Conservation (phyloP, 768 basidiomycete genomes). For the Leccinum olivaceopallidum region DNA sequence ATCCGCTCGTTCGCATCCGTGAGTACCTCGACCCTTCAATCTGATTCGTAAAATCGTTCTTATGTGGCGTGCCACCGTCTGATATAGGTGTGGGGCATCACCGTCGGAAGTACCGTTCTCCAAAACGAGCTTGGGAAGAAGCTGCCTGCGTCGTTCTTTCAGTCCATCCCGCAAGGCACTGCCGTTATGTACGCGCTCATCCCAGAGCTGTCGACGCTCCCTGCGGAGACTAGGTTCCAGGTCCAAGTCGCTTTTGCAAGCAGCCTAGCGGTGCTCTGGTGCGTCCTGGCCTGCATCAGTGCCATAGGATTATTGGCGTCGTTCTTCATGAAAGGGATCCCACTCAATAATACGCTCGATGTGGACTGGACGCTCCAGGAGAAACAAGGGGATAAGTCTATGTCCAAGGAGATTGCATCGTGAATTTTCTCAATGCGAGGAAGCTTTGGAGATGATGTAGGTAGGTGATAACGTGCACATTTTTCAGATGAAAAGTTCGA, state of each 20-base stretch:
- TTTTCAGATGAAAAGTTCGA: too few relatives aligned
- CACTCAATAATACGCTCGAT: slow-evolving; percentile 7
- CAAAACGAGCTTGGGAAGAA: slow-evolving; percentile 46
- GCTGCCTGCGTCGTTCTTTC: slow-evolving; percentile 41
- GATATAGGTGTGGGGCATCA: slow-evolving; percentile 48
- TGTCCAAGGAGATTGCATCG: neutral
- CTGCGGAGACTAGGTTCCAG: slow-evolving; percentile 32
- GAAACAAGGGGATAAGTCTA: neutral
- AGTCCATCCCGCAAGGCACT: slow-evolving; percentile 36
- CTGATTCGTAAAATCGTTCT: neutral
- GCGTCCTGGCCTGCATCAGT: slow-evolving; percentile 39
- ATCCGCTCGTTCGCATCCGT: slow-evolving; percentile 38
- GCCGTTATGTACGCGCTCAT: slow-evolving; percentile 48
- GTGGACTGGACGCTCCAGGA: slow-evolving; percentile 3
- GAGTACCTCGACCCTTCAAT: neutral
- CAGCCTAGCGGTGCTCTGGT: slow-evolving; percentile 43
- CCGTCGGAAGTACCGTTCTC: slow-evolving; percentile 48
- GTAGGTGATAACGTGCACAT: too few relatives aligned
- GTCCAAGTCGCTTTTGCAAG: slow-evolving; percentile 44
- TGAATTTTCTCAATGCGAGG: neutral
- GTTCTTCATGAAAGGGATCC: slow-evolving; percentile 8
- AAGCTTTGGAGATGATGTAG: too few relatives aligned
- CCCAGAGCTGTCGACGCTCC: slow-evolving; percentile 39
- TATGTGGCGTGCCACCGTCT: too few relatives aligned
- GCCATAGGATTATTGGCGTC: slow-evolving; percentile 5